A percentile compares a stretch with the other conserved stretches of the same genome.
These are phyloP conservation scores for Dentipellis fragilis DNA, from an alignment of 768 basidiomycete species.

Conservation along the genomic window DNA sequence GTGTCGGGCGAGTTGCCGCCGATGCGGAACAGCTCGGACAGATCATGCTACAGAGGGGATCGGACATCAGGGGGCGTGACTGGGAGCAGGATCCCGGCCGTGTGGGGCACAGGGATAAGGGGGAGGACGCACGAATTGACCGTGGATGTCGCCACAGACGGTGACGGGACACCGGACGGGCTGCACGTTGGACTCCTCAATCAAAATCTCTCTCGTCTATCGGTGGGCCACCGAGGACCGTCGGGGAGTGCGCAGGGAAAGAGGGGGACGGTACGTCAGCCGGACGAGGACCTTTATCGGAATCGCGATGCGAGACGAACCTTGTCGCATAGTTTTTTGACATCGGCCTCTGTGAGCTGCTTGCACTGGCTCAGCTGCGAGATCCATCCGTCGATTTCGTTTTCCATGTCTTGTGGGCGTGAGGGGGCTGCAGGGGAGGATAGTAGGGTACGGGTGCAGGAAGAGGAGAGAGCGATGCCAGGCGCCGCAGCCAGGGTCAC, in stretches of 20 bases:
- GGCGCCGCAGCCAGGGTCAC: too few relatives aligned
- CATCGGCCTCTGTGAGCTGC: slow-evolving; percentile 88
- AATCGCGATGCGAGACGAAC: slow-evolving; percentile 36
- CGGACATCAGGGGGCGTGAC: neutral
- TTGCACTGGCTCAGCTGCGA: slow-evolving; percentile 95
- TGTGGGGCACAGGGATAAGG: slow-evolving; percentile 7
- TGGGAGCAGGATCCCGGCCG: neutral
- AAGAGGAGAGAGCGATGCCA: too few relatives aligned
- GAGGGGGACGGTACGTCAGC: slow-evolving; percentile 4
- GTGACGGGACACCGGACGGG: slow-evolving; percentile 98
- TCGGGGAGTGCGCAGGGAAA: neutral
- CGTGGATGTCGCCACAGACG: slow-evolving; percentile 98
- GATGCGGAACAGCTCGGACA: slow-evolving; percentile 96
- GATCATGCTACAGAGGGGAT: slow-evolving; percentile 70
- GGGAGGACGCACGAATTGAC: slow-evolving; percentile 84
- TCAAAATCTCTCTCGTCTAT: slow-evolving; percentile 94
- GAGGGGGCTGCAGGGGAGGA: slow-evolving; percentile 2
- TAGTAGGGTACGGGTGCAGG: neutral
- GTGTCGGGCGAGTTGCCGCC: slow-evolving; percentile 98
- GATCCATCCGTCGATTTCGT: slow-evolving; percentile 94
- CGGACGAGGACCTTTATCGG: slow-evolving; percentile 21
- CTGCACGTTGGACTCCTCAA: slow-evolving; percentile 99
- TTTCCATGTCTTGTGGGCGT: slow-evolving; percentile 28
- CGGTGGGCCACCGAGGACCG: slow-evolving; percentile 1
- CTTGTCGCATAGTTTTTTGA: slow-evolving; percentile 99